phyloP scores from a whole-genome alignment of 306 rosid species.

The Crotalaria pallida region DNA sequence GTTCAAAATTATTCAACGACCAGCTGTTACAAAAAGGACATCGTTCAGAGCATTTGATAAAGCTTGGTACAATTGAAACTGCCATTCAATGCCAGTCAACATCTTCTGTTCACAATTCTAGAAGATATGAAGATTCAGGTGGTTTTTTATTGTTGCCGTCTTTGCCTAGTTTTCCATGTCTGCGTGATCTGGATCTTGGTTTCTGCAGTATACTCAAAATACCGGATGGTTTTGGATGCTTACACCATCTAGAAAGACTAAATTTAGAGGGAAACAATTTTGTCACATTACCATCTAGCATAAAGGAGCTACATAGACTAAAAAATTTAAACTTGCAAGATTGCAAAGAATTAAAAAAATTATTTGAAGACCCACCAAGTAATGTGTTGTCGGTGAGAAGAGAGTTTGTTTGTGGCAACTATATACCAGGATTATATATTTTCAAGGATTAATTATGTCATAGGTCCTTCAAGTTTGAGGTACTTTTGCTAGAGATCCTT shows the following conservation, averaged over 20 bases:
- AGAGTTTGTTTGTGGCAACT: neutral
- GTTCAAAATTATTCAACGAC: neutral
- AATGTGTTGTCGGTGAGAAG: neutral
- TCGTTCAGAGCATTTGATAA: neutral
- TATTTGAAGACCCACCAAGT: neutral
- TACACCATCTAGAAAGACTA: neutral
- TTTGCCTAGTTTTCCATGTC: neutral
- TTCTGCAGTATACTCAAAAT: neutral
- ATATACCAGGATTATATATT: neutral
- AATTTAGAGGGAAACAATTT: neutral
- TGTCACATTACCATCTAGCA: neutral
- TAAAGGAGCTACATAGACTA: slow-evolving; percentile 1
- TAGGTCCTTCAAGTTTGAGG: no score
- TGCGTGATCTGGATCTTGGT: neutral
- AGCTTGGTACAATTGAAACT: neutral
- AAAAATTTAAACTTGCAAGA: neutral
- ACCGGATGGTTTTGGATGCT: slow-evolving; percentile 1
- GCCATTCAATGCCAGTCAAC: neutral
- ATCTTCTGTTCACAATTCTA: neutral
- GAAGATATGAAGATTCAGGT: neutral
- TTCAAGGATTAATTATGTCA: no score
- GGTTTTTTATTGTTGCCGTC: neutral
- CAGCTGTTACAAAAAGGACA: neutral
- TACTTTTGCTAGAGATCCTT: no score
- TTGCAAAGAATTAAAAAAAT: neutral